A percentile compares a stretch with the other conserved stretches of the same genome.
phyloP scores from a whole-genome alignment of 2,329 filamentous ascomycete genomes.

The Cladobotryum protrusum region DNA sequence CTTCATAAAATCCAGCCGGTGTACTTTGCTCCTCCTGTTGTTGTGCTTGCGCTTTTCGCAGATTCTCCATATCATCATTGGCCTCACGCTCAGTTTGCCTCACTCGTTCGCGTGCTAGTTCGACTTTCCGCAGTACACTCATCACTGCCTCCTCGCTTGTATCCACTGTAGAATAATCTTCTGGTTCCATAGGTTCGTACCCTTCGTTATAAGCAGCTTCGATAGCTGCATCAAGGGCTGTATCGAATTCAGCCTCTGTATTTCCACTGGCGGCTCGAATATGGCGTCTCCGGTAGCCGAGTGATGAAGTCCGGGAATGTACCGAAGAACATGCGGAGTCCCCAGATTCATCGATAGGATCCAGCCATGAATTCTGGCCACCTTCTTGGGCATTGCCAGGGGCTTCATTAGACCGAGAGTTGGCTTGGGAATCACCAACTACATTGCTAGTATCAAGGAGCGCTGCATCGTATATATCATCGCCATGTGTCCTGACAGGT shows the following conservation, averaged over 20 bases:
- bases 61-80: constrained; percentile 21
- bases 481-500: constrained; percentile 20
- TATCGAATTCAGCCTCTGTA: constrained; percentile 88
- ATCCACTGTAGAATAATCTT: constrained; percentile 30
- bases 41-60: constrained; percentile 40
- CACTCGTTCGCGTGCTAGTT: constrained; percentile 69
- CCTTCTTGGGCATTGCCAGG: constrained; percentile 47
- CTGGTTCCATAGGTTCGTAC: constrained; percentile 63
- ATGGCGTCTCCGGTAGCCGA: constrained; percentile 62
- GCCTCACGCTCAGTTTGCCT: constrained; percentile 68
- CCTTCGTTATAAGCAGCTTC: constrained; percentile 94
- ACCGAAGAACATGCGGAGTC: constrained; percentile 73
- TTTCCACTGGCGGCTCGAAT: constrained; percentile 62
- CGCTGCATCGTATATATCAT: constrained; percentile 12
- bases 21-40: constrained; percentile 13
- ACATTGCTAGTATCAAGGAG: constrained; percentile 17
- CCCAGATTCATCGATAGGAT: constrained; percentile 86
- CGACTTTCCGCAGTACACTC: constrained; percentile 59
- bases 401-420: constrained; percentile 9
- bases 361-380: constrained; percentile 85
- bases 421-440: neutral
- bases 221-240: constrained; percentile 87
- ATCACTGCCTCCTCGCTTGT: constrained; percentile 41
- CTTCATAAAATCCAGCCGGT: constrained; percentile 56
- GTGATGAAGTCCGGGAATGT: constrained; percentile 70